A percentile compares a stretch with the other conserved stretches of the same genome.
phyloP scores from a whole-genome alignment of 805 yeast species.

The Wickerhamiella cacticola region DNA sequence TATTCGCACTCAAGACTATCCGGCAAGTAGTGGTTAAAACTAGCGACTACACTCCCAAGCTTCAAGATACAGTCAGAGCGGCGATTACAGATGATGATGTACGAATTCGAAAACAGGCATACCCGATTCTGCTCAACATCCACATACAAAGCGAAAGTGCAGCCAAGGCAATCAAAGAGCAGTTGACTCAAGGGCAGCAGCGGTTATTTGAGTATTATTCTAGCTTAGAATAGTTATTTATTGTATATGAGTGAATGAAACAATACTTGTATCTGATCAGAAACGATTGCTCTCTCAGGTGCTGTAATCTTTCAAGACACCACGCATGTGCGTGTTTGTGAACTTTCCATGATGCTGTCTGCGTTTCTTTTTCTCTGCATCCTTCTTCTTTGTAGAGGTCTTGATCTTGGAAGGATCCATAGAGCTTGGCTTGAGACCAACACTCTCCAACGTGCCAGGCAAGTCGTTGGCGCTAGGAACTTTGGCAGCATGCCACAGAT shows the following conservation, averaged over 20 bases:
- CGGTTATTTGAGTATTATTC: conserved; percentile 23
- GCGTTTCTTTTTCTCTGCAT: conserved; percentile 63
- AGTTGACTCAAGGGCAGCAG: conserved; percentile 25
- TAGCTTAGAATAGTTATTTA: not conserved
- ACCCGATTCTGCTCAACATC: conserved; percentile 22
- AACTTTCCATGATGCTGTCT: conserved; percentile 81
- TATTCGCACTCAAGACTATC: conserved; percentile 8
- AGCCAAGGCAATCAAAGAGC: conserved; percentile 12
- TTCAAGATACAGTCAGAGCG: conserved; percentile 12
- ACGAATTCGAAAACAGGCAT: conserved; percentile 25
- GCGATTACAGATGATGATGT: conserved; percentile 20
- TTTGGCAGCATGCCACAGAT: conserved; percentile 66
- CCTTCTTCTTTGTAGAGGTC: conserved; percentile 40
- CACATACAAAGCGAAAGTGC: conserved; percentile 15
- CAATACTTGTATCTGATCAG: not conserved
- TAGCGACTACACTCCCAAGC: not conserved
- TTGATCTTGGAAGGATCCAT: conserved; percentile 94
- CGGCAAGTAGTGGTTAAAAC: conserved; percentile 1
- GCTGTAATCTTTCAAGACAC: conserved; percentile 75
- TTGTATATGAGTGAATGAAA: not conserved
- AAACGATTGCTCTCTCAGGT: not conserved
- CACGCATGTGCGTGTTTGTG: conserved; percentile 94
- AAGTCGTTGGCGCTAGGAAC: conserved; percentile 74
- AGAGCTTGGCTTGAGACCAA: conserved; percentile 91
- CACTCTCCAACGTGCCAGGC: conserved; percentile 62